Evolutionary conservation across 2,329 filamentous ascomycete genomes (phyloP).

Genomic region (Sporothrix euskadiensis): DNA sequence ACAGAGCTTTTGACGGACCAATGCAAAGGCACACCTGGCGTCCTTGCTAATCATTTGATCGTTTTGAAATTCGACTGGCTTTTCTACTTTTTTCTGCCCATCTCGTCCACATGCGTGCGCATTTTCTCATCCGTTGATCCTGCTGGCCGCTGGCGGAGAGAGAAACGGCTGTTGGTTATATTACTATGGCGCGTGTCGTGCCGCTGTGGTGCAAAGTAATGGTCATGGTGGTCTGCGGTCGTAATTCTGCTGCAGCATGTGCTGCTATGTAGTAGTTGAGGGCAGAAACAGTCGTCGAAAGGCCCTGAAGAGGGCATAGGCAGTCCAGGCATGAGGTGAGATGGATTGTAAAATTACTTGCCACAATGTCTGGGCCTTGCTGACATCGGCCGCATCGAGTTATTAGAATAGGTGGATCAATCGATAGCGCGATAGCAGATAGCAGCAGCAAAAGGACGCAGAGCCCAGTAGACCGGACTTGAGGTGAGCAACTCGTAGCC

Average conservation of each 20-base stretch:
- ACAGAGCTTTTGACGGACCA: neutral
- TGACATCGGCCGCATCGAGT: neutral
- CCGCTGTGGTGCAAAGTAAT: neutral
- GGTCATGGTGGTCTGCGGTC: neutral
- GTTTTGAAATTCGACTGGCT: neutral
- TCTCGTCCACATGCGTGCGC: neutral
- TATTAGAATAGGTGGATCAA: neutral
- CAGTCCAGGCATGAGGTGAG: neutral
- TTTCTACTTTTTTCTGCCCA: neutral
- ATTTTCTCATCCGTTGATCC: neutral
- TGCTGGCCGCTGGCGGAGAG: neutral
- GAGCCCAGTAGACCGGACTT: no score
- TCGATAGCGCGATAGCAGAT: neutral
- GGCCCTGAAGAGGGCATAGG: neutral
- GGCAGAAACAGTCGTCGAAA: neutral
- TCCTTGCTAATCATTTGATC: neutral
- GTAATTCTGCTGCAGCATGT: neutral
- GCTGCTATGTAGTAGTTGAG: neutral
- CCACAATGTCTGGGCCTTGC: neutral
- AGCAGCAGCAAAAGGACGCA: neutral
- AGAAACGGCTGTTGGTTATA: neutral
- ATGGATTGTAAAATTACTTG: neutral
- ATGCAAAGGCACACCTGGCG: neutral
- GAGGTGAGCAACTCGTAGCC: neutral
- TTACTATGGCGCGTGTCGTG: slow-evolving; percentile 7